Evolutionary conservation across 768 basidiomycete species (phyloP).

Genomic region (Amanita pallidorosea): DNA sequence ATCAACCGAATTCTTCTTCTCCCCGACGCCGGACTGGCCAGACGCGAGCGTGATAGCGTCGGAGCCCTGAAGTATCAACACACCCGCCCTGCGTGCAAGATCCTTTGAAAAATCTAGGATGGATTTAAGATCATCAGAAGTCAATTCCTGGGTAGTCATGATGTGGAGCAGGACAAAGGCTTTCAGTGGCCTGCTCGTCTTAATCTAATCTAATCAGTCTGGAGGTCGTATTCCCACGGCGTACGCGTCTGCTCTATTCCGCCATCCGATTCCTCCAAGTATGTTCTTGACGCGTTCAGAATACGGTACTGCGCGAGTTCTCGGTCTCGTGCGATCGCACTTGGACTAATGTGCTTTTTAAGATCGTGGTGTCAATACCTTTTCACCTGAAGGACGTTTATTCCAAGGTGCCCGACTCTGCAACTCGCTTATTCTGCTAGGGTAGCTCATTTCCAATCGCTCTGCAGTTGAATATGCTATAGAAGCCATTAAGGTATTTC

Average conservation of each 20-base stretch:
- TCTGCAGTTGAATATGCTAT: conserved; percentile 94
- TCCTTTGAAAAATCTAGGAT: conserved; percentile 59
- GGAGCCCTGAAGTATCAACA: conserved; percentile 67
- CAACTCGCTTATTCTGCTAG: conserved; percentile 1
- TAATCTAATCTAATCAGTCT: too few relatives aligned
- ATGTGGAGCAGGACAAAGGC: conserved; percentile 8
- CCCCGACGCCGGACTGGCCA: conserved; percentile 42
- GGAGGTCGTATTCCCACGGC: conserved; percentile 32
- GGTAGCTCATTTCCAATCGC: conserved; percentile 11
- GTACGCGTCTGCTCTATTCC: conserved; percentile 34
- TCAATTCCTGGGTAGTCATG: conserved; percentile 27
- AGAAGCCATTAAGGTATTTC: conserved; percentile 87
- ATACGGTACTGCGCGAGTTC: conserved; percentile 49
- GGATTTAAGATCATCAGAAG: conserved; percentile 37
- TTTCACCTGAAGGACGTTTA: conserved; percentile 95
- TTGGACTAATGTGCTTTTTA: conserved; percentile 1
- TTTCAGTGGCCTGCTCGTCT: too few relatives aligned
- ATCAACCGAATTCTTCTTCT: conserved; percentile 93
- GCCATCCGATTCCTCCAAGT: conserved; percentile 15
- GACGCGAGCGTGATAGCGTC: conserved; percentile 52
- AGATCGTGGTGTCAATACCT: conserved; percentile 98
- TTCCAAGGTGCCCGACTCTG: conserved; percentile 72
- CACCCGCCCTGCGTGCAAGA: conserved; percentile 71
- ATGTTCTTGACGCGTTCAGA: conserved; percentile 97
- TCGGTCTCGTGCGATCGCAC: neutral